phyloP scores from a whole-genome alignment of 345 rosid genomes.

The Linum lewisii region DNA sequence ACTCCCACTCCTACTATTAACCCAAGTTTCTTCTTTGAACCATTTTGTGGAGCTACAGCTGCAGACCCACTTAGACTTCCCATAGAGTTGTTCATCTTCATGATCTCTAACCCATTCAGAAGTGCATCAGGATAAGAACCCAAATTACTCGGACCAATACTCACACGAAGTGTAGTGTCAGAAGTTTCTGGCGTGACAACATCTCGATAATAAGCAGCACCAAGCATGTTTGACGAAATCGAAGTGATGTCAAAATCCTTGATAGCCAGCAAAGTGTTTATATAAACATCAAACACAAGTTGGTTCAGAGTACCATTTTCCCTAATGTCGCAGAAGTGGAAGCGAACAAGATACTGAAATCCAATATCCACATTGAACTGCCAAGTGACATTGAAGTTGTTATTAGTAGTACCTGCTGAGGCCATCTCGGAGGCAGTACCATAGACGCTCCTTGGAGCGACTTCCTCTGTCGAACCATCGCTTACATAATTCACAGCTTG shows the following conservation, averaged over 20 bases:
- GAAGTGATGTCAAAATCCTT: slow-evolving; percentile 45
- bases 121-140: slow-evolving; percentile 38
- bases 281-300: slow-evolving; percentile 67
- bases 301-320: slow-evolving; percentile 29
- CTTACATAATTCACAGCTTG: slow-evolving; percentile 37
- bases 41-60: slow-evolving; percentile 12
- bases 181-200: slow-evolving; percentile 27
- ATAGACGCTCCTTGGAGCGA: slow-evolving; percentile 63
- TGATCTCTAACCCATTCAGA: slow-evolving; percentile 68
- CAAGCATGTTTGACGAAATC: slow-evolving; percentile 19
- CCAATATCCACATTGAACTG: slow-evolving; percentile 52
- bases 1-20: slow-evolving; percentile 33
- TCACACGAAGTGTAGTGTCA: slow-evolving; percentile 41
- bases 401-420: slow-evolving; percentile 30
- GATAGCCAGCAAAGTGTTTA: slow-evolving; percentile 39
- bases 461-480: slow-evolving; percentile 40
- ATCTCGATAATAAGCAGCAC: slow-evolving; percentile 46
- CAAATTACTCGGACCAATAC: slow-evolving; percentile 18
- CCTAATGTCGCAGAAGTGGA: slow-evolving; percentile 80
- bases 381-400: slow-evolving; percentile 82
- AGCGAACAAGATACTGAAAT: slow-evolving; percentile 61
- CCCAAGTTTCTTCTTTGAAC: slow-evolving; percentile 32
- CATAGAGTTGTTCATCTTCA: slow-evolving; percentile 54
- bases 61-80: slow-evolving; percentile 35
- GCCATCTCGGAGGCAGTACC: slow-evolving; percentile 63